phyloP scores from a whole-genome alignment of 2,329 filamentous ascomycete species.

The Paraconiothyrium brasiliense region DNA sequence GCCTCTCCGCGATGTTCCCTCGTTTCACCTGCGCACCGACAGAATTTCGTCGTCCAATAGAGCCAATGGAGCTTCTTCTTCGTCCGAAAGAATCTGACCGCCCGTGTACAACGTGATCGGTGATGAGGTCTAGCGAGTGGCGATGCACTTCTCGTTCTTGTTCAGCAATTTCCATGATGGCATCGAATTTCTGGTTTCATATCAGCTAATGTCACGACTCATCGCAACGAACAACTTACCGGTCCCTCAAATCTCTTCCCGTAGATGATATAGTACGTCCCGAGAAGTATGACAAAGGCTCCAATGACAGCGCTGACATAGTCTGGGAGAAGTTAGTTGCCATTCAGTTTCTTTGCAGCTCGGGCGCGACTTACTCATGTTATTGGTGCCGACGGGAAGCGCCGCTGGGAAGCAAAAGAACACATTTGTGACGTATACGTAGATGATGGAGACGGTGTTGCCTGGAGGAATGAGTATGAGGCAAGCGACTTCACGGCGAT shows the following conservation, averaged over 20 bases:
- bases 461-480: background rate
- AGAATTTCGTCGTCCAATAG: background rate
- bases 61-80: background rate
- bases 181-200: constrained; percentile 14
- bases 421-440: constrained; percentile 21
- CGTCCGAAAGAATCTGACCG: background rate
- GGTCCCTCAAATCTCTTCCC: constrained; percentile 21
- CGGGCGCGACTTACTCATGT: constrained; percentile 14
- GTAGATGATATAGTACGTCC: constrained; percentile 9
- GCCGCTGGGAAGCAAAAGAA: constrained; percentile 24
- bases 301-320: constrained; percentile 21
- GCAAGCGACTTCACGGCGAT: no score
- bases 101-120: background rate
- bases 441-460: constrained; percentile 20
- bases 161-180: background rate
- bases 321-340: no score
- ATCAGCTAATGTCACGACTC: background rate
- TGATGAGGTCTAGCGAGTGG: background rate
- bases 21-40: background rate
- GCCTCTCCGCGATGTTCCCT: background rate
- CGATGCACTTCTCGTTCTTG: background rate
- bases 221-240: background rate
- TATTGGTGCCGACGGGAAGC: constrained; percentile 15
- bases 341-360: no score
- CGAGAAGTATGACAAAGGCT: constrained; percentile 15